These are phyloP conservation scores for Colletotrichum falcatum DNA, from an alignment of 2,329 filamentous ascomycete species.

Conservation along the genomic window DNA sequence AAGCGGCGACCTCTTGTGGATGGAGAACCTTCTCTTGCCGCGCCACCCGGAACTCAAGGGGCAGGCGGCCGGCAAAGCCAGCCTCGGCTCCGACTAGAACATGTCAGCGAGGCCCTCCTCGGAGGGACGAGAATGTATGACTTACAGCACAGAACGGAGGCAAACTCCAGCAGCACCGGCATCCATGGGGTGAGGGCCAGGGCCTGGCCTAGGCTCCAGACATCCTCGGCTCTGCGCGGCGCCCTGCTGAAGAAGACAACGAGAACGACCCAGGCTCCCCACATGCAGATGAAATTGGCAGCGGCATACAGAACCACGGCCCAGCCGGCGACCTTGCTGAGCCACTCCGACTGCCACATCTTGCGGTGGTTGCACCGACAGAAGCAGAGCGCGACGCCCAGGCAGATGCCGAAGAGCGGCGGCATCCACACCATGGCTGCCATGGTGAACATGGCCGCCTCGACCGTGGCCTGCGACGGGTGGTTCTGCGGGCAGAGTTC, in stretches of 20 bases:
- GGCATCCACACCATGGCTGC: conserved; percentile 39
- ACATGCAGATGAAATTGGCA: conserved; percentile 33
- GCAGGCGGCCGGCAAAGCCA: conserved; percentile 20
- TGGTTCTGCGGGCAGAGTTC: conserved; percentile 17
- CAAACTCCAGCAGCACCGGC: conserved; percentile 20
- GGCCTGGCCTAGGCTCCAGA: conserved; percentile 29
- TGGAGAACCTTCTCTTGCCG: conserved; percentile 8
- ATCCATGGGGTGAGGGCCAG: conserved; percentile 28
- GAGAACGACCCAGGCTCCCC: conserved; percentile 29
- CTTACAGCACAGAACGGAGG: conserved; percentile 22
- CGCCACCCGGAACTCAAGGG: conserved; percentile 17
- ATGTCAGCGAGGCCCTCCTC: not conserved
- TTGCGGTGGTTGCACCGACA: conserved; percentile 34
- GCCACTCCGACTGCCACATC: conserved; percentile 33
- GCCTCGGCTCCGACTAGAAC: conserved; percentile 10
- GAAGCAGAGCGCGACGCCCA: conserved; percentile 32
- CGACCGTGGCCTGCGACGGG: conserved; percentile 1
- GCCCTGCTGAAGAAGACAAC: conserved; percentile 14
- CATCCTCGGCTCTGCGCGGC: not conserved
- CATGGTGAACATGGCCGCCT: conserved; percentile 34
- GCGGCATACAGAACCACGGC: conserved; percentile 19
- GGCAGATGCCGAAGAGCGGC: conserved; percentile 37
- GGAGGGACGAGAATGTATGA: not conserved
- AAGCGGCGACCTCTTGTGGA: conserved; percentile 9
- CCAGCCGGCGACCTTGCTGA: conserved; percentile 6